Percentiles rank a stretch among this genome's conserved stretches.
Conservation (phyloP, 1,284 basidiomycete genomes). For the Sanghuangporus baumii region DNA sequence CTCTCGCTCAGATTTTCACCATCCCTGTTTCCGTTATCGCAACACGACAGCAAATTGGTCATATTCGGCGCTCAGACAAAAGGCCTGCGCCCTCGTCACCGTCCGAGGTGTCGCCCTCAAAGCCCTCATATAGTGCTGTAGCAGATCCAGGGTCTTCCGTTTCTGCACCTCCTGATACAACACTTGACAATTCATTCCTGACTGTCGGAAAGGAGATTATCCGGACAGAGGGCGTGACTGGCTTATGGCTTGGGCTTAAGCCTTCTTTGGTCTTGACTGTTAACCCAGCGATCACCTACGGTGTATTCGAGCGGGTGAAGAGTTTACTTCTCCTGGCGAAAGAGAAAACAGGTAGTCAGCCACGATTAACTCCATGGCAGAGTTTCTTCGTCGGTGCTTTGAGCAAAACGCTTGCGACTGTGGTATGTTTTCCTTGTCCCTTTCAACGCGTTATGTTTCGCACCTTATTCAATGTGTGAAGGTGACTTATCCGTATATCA, state of each 20-base stretch:
- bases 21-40: constrained; percentile 98
- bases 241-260: constrained; percentile 92
- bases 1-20: constrained; percentile 95
- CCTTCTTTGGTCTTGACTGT: constrained; percentile 91
- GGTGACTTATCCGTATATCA: constrained; percentile 91
- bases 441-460: not conserved
- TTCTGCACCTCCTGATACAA: constrained; percentile 18
- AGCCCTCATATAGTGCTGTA: constrained; percentile 15
- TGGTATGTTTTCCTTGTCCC: constrained; percentile 50
- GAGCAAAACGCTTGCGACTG: constrained; percentile 93
- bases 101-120: constrained; percentile 15
- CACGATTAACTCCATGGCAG: constrained; percentile 74
- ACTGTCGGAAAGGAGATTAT: constrained; percentile 85
- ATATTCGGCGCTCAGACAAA: constrained; percentile 24
- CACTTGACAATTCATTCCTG: constrained; percentile 64
- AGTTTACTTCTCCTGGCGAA: constrained; percentile 53
- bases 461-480: constrained; percentile 25
- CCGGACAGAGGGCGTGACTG: constrained; percentile 86
- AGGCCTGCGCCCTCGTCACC: constrained; percentile 12
- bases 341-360: constrained; percentile 38
- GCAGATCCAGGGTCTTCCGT: constrained; percentile 18
- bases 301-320: constrained; percentile 92
- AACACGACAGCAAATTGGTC: constrained; percentile 90
- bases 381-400: constrained; percentile 88
- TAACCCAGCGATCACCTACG: constrained; percentile 99